Percentiles rank a stretch among this genome's conserved stretches.
Conservation (phyloP, 1,139 yeast genomes). For the Entelexis paramagnoliae region DNA sequence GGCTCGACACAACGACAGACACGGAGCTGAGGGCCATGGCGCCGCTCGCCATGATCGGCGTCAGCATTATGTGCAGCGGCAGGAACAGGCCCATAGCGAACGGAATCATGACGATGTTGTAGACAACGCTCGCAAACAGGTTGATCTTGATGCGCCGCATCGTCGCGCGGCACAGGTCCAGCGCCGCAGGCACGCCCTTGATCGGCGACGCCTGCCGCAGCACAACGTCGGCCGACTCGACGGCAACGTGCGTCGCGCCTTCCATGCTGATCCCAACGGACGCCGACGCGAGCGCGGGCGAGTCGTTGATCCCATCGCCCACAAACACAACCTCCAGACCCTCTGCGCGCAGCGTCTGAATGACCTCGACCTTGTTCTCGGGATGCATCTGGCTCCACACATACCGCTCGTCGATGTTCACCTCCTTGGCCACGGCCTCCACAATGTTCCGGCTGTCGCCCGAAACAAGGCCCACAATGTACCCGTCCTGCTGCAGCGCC, state of each 20-base stretch:
- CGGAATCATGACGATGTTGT: constrained; percentile 83
- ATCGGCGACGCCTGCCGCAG: constrained; percentile 41
- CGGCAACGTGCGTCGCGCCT: constrained; percentile 90
- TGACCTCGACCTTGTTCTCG: constrained; percentile 58
- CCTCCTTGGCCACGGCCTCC: constrained; percentile 47
- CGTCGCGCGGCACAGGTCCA: constrained; percentile 62
- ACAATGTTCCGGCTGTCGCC: constrained; percentile 74
- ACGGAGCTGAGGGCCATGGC: constrained; percentile 92
- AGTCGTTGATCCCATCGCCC: constrained; percentile 96
- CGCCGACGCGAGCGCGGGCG: constrained; percentile 86
- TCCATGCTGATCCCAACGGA: constrained; percentile 86
- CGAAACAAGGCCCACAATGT: constrained; percentile 76
- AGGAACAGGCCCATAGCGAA: constrained; percentile 86
- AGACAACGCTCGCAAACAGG: constrained; percentile 74
- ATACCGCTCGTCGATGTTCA: constrained; percentile 55
- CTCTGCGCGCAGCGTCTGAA: constrained; percentile 44
- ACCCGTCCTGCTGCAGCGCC: constrained; percentile 45
- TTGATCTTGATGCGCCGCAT: constrained; percentile 69
- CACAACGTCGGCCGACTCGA: constrained; percentile 93
- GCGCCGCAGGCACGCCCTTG: constrained; percentile 58
- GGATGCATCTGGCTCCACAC: constrained; percentile 76
- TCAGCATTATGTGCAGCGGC: constrained; percentile 73
- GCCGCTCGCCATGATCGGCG: constrained; percentile 77
- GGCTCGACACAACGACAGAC: constrained; percentile 75
- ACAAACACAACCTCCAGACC: constrained; percentile 57